Conservation (phyloP, 331 rosid genomes). For the Stylosanthes scabra region DNA sequence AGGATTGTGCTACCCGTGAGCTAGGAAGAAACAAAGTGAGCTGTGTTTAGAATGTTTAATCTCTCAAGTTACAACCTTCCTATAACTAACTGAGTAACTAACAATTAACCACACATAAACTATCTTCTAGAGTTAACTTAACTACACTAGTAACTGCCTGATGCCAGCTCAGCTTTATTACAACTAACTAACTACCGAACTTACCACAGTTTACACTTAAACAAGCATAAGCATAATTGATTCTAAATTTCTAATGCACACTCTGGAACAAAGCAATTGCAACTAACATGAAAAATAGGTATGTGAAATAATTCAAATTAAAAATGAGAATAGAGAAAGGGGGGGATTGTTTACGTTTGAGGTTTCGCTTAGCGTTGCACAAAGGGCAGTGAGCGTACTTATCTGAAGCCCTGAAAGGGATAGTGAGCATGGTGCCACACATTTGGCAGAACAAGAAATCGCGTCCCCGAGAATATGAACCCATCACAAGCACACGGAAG, state of each 20-base stretch:
- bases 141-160: too few species aligned
- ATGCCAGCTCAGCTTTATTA: too few species aligned
- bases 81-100: too few species aligned
- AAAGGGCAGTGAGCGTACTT: conserved; percentile 35
- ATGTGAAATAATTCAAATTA: neutral
- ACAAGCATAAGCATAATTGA: neutral
- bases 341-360: conserved; percentile 11
- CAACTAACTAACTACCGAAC: too few species aligned
- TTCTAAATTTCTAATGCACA: neutral
- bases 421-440: conserved; percentile 45
- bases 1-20: too few species aligned
- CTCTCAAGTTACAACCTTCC: too few species aligned
- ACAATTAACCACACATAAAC: too few species aligned
- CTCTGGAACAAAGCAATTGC: neutral
- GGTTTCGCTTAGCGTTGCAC: conserved; percentile 31
- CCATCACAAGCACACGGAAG: conserved; percentile 15
- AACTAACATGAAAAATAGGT: neutral
- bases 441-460: conserved; percentile 48
- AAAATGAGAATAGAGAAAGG: too few species aligned
- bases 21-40: too few species aligned
- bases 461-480: conserved; percentile 38
- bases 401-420: conserved; percentile 28
- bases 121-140: too few species aligned
- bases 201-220: neutral
- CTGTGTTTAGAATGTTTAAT: too few species aligned